Evolutionary conservation across 1,284 basidiomycete species (phyloP), one percentile per base, ranked within the genome.

Genomic region (Cryptococcus sp.): DNA sequence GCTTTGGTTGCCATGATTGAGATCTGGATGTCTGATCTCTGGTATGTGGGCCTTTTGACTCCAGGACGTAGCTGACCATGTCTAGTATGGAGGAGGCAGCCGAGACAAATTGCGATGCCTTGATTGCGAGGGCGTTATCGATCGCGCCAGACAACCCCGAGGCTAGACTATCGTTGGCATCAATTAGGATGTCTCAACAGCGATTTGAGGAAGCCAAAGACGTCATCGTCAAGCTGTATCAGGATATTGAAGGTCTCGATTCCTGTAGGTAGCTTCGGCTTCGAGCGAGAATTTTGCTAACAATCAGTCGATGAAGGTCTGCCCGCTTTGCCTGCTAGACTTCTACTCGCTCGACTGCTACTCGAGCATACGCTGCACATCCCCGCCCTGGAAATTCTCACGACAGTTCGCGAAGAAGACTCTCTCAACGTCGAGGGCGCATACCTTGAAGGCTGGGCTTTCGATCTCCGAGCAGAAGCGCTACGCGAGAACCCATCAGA

Each of bases 11-110:
- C 87, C 16, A 93, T 94, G 82, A 88, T 94, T 16, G 92, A 96
- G 73, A 86, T 96, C 25, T 97, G 91, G 87, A 91, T 97, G 86
- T 89, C 92, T 60, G 91, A 94, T 77, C 78, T 97, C 44, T 96
- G 92, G 92, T 88, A 64, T 53, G 83, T 77, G 2, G n/a, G 31
- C 28, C 22, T 43, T 7, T 45, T 14, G 39, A 18, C 28, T 41
- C n/a, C 10, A 31, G 48, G 3, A 13, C 44, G 4, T 1, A 14
- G n/a, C 2, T 39, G 16, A 19, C 14, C 9, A 44, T 14, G 9
- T 0, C 23, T 16, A 11, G 1, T 40, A 43, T 18, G 41, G 88
- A 91, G 64, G 62, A 64, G 22, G 65, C 59, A 1, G 71, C 71
- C 14, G 68, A 69, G 51, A 80, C 81, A 59, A 88, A 83, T 11